A percentile compares a stretch with the other conserved stretches of the same genome.
Conservation (phyloP, 495 filamentous ascomycete genomes). For the Terfezia boudieri region DNA sequence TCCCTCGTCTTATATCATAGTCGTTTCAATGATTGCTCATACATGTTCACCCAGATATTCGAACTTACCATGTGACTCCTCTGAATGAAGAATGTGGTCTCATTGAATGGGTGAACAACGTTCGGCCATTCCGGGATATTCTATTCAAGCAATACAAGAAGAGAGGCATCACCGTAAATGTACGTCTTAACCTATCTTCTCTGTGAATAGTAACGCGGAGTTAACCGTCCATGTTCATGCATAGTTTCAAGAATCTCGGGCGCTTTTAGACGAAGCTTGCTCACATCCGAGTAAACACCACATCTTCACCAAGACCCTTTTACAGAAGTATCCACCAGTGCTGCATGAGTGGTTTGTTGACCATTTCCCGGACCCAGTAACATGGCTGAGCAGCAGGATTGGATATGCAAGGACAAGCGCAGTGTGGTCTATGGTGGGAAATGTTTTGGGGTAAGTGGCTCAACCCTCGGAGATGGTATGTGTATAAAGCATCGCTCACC, state of each 20-base stretch:
- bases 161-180: constrained; percentile 36
- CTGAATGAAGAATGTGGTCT: constrained; percentile 94
- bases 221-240: too few species aligned
- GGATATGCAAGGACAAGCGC: constrained; percentile 82
- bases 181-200: constrained; percentile 8
- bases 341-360: constrained; percentile 85
- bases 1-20: constrained; percentile 4
- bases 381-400: constrained; percentile 81
- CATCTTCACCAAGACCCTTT: too few species aligned
- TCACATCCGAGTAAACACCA: constrained; percentile 24
- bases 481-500: not conserved
- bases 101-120: constrained; percentile 97
- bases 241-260: constrained; percentile 37
- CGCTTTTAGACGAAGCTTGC: constrained; percentile 35
- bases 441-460: constrained; percentile 50
- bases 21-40: not conserved
- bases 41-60: constrained; percentile 55
- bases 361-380: constrained; percentile 79
- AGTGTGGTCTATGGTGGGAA: constrained; percentile 95
- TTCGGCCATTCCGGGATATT: constrained; percentile 84
- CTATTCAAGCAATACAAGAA: constrained; percentile 54
- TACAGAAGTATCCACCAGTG: constrained; percentile 54
- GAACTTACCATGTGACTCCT: constrained; percentile 88
- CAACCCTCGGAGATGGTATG: not conserved
- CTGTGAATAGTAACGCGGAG: not conserved